A percentile compares a stretch with the other conserved stretches of the same genome.
These are phyloP conservation scores for Saccharomyces mikatae DNA, from an alignment of 805 yeast genomes.

Conservation along the genomic window DNA sequence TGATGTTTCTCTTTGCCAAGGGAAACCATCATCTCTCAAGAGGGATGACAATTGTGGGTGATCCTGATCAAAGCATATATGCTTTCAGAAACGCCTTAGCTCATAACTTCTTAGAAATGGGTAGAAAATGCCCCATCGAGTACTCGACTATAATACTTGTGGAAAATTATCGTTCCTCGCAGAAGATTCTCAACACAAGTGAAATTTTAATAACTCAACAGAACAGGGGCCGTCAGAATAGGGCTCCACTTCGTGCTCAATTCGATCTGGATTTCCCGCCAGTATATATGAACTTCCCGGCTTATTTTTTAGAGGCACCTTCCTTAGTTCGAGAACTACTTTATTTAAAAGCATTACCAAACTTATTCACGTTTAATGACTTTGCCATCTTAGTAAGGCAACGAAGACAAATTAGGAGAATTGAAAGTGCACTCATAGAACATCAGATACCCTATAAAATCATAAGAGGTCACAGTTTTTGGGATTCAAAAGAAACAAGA, in stretches of 20 bases:
- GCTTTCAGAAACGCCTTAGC: conserved; percentile 77
- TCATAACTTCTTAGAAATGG: conserved; percentile 55
- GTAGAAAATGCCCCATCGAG: conserved; percentile 29
- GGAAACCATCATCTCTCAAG: conserved; percentile 35
- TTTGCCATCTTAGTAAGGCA: conserved; percentile 67
- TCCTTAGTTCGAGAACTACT: conserved; percentile 50
- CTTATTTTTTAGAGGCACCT: conserved; percentile 47
- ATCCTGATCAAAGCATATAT: conserved; percentile 92
- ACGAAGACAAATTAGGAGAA: conserved; percentile 47
- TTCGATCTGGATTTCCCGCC: conserved; percentile 38
- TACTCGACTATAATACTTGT: conserved; percentile 38
- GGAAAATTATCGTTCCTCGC: conserved; percentile 77
- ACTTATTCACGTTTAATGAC: conserved; percentile 45
- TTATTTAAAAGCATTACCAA: conserved; percentile 39
- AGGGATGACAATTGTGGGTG: conserved; percentile 85
- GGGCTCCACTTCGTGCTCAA: conserved; percentile 43
- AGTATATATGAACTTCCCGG: conserved; percentile 34
- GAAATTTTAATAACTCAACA: conserved; percentile 60
- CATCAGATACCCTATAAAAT: conserved; percentile 56
- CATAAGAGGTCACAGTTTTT: conserved; percentile 67
- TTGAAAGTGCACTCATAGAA: conserved; percentile 57
- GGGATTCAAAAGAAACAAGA: conserved; percentile 67
- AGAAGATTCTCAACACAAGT: conserved; percentile 54
- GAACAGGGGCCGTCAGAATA: conserved; percentile 27
- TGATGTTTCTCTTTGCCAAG: conserved; percentile 47